phyloP scores from a whole-genome alignment of 441 rosid species.

The Sinapis alba region DNA sequence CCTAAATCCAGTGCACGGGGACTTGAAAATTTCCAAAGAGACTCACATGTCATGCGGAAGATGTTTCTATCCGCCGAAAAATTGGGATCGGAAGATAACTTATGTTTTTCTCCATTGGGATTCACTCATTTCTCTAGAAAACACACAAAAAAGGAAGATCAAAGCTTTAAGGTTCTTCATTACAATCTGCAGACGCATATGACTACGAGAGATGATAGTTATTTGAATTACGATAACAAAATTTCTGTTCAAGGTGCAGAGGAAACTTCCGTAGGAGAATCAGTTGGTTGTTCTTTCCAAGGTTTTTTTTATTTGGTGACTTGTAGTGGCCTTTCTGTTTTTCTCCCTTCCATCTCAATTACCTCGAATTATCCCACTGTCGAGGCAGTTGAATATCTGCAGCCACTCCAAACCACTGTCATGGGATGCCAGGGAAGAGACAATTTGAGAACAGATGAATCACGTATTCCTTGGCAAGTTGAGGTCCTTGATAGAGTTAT shows the following conservation, averaged over 20 bases:
- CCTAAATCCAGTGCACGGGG: conserved; percentile 43
- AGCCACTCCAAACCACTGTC: conserved; percentile 42
- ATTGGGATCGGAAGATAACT: conserved; percentile 60
- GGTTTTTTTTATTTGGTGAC: conserved; percentile 89
- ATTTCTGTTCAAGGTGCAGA: conserved; percentile 43
- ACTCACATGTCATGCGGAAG: conserved; percentile 49
- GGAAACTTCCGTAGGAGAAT: conserved; percentile 60
- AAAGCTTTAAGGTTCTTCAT: conserved; percentile 55
- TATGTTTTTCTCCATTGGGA: conserved; percentile 86
- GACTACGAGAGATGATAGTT: conserved; percentile 59
- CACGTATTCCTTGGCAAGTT: conserved; percentile 70
- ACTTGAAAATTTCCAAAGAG: conserved; percentile 42
- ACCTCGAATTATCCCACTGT: conserved; percentile 57
- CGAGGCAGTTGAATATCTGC: conserved; percentile 64
- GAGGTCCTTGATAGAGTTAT: conserved; percentile 90
- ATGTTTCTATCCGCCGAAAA: conserved; percentile 69
- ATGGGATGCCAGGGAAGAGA: conserved; percentile 37
- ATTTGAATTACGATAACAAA: conserved; percentile 46
- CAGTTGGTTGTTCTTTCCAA: conserved; percentile 87
- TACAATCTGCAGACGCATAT: conserved; percentile 54
- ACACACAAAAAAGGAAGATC: conserved; percentile 38
- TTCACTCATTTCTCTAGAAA: conserved; percentile 75
- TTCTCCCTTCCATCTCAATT: conserved; percentile 81
- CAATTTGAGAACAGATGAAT: conserved; percentile 42
- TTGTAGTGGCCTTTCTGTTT: conserved; percentile 78